Base-by-base conservation (phyloP, 106 monocot genomes). In the Narthecium ossifragum region DNA sequence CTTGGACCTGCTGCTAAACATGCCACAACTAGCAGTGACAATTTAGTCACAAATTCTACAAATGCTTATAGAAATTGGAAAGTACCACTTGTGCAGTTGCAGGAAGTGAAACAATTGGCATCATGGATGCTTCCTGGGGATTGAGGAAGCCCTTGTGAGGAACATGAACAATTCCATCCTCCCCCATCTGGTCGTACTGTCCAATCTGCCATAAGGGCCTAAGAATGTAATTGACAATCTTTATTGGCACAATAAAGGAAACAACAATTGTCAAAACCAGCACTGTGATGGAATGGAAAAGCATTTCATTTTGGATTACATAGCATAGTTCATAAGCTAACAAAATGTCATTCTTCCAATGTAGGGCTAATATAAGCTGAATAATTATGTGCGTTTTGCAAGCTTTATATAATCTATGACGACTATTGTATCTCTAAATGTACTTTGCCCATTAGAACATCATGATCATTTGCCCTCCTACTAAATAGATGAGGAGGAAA, bases 81-180 rank as follows among this genome's bases (percentile, higher is more conserved):
- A 43, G 13, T 82, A 90, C 90, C 82, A 36, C 70, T 76, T 46
- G 79, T 85, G 76, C 90, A 90, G 41, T 90, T 90, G 71, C 90
- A 90, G 37, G 82, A 57, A 57, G 63, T 76, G 66, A 90, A 82
- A 75, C 85, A 90, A 65, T 59, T 59, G 5, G 53, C 25, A 47
- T 64, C 54, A 23, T 71, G 66, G 15, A 75, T 57, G 26, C 31
- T 60, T 2, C 55, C 70, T 37, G 55, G 57, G 34, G 49, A 38
- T 36, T 73, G 64, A 52, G 69, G 58, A 26, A 31, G 41, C 31
- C n/a, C 60, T 17, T 63, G 33, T 34, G 61, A 62, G 40, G 62
- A 48, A 59, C 85, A 90, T n/a, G 70, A 66, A 73, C 90, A 90
- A 52, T 67, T 74, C 90, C 85, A 85, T 68, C 71, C 62, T 30